Evolutionary conservation across 2,329 filamentous ascomycete genomes (phyloP).

Genomic region (Furcasterigmium sp.): DNA sequence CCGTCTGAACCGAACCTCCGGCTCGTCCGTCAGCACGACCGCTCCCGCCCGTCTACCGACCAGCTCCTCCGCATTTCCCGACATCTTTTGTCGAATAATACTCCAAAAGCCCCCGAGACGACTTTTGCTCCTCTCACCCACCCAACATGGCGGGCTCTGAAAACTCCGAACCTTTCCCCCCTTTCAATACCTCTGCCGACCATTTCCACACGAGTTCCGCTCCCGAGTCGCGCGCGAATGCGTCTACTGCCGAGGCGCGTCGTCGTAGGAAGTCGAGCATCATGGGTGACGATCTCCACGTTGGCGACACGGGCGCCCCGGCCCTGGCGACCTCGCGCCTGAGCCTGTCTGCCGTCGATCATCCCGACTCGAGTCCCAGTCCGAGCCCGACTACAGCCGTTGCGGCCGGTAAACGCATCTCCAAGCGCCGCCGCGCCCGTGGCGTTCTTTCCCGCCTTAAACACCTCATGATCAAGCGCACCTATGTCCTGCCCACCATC

Average conservation of each 20-base stretch:
- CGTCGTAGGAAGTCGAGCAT: constrained; percentile 52
- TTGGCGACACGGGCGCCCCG: constrained; percentile 51
- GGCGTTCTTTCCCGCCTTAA: constrained; percentile 41
- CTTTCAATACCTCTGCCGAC: constrained; percentile 45
- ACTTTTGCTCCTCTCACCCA: background rate
- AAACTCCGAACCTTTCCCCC: constrained; percentile 47
- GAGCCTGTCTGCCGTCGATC: constrained; percentile 1
- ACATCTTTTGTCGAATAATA: no score
- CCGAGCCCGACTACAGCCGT: background rate
- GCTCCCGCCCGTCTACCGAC: background rate
- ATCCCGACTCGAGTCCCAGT: constrained; percentile 1
- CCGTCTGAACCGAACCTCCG: no score
- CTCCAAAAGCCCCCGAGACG: no score
- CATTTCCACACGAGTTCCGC: constrained; percentile 34
- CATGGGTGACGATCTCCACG: constrained; percentile 45
- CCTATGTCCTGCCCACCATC: constrained; percentile 61
- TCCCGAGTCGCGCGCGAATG: constrained; percentile 14
- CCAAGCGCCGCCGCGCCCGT: constrained; percentile 51
- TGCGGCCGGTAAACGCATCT: constrained; percentile 32
- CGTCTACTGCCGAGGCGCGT: constrained; percentile 22
- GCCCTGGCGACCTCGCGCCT: constrained; percentile 41
- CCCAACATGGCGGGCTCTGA: background rate
- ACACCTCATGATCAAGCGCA: constrained; percentile 55
- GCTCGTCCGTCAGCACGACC: no score
- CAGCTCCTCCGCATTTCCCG: background rate